These are phyloP conservation scores for Beauveria scarabaeidicola DNA, from an alignment of 2,329 filamentous ascomycete genomes.

Conservation along the genomic window DNA sequence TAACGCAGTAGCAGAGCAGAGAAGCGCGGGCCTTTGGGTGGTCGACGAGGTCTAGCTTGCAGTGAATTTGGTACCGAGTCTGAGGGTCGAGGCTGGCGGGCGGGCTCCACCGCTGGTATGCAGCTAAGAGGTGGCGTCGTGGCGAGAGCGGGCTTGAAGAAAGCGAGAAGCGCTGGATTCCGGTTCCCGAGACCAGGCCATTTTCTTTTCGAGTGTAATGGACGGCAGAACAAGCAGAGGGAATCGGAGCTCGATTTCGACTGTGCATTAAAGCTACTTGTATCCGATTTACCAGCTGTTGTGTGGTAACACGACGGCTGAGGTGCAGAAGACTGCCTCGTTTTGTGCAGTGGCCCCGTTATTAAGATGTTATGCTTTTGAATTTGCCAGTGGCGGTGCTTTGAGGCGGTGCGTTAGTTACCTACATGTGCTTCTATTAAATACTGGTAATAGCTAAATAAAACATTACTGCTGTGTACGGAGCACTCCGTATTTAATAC, in stretches of 20 bases:
- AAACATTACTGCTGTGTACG: too few species aligned
- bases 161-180: neutral
- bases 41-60: neutral
- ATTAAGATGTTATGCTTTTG: neutral
- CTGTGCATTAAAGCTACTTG: neutral
- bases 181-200: neutral
- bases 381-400: neutral
- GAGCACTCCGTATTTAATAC: too few species aligned
- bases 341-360: neutral
- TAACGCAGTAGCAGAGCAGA: neutral
- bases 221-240: too few species aligned
- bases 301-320: neutral
- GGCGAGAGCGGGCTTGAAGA: neutral
- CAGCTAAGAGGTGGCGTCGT: neutral
- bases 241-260: neutral
- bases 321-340: neutral
- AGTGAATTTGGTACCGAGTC: neutral
- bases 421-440: neutral
- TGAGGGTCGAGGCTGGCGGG: neutral
- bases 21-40: neutral
- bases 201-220: neutral
- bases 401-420: neutral
- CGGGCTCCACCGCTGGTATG: constrained; percentile 3
- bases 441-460: too few species aligned
- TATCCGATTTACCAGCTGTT: neutral